Base-by-base conservation (phyloP, 805 yeast genomes). In the Kluyveromyces starmeri region DNA sequence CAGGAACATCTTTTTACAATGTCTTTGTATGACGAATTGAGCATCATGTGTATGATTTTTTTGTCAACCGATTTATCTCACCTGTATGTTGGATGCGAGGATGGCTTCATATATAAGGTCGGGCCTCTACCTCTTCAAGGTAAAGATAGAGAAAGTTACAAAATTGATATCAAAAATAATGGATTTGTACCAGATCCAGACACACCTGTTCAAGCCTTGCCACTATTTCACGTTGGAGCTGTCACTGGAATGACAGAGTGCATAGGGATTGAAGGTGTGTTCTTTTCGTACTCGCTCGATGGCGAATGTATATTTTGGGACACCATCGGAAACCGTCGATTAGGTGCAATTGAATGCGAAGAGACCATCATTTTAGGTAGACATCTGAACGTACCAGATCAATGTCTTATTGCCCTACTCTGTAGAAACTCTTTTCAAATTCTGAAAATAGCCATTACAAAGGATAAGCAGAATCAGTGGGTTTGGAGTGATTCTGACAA, bases 221-320 rank as follows among this genome's bases (percentile, higher is more conserved):
- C 33, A 4, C 22, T 44, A 7, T 51, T 50, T 40, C 58, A 52
- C 35, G 36, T 47, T 5, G 41, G 45, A 11, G 45, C 41, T 5
- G 42, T 51, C 8, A 43, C 50, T 4, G 41, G 42, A 1, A 33
- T 51, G 14, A 26, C 34, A 4, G 32, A 32, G n/a, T 42, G 44
- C 34, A 20, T 20, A 3, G 33, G 40, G 13, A 26, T 34, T 4
- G 38, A 37, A 4, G 52, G 44, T 2, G 27, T 47, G 19, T 31
- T 52, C 14, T 20, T 48, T 15, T 48, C 55, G 2, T 38, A 45
- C 12, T 45, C 53, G 8, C 24, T 51, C 14, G 58, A 52, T 28
- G 51, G 58, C 51, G 43, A 43, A 8, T 41, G 48, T 31, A 33
- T 32, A 11, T 21, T 52, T n/a, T 52, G 55, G 55, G 55, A 52